Conservation (phyloP, 805 yeast species). For the Blastobotrys parvus region DNA sequence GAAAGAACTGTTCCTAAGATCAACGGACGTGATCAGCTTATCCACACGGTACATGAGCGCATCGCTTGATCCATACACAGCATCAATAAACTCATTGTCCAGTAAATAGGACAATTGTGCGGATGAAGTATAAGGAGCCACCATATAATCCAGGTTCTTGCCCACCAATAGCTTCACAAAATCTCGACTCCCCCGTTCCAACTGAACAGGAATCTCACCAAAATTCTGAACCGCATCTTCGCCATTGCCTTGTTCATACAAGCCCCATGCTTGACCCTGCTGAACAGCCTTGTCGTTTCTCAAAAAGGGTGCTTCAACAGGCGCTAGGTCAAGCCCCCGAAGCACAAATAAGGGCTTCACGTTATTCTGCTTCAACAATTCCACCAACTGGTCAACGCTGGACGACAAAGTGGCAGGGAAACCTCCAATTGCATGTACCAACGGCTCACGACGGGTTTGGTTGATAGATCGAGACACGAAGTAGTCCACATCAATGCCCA, state of each 20-base stretch:
- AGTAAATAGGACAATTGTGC: constrained; percentile 70
- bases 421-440: constrained; percentile 72
- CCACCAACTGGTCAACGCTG: constrained; percentile 54
- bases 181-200: constrained; percentile 28
- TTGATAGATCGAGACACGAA: constrained; percentile 49
- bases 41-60: constrained; percentile 58
- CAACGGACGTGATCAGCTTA: constrained; percentile 65
- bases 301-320: constrained; percentile 23
- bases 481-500: constrained; percentile 81
- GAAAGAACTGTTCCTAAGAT: constrained; percentile 55
- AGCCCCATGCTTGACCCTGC: constrained; percentile 37
- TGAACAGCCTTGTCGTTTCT: constrained; percentile 18
- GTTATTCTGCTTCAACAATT: constrained; percentile 47
- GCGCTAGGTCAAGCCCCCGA: constrained; percentile 49
- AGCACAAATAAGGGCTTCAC: constrained; percentile 78
- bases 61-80: constrained; percentile 81
- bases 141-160: constrained; percentile 52
- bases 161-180: constrained; percentile 50
- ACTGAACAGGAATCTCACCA: constrained; percentile 19
- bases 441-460: constrained; percentile 56
- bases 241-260: constrained; percentile 30
- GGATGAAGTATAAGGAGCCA: constrained; percentile 78
- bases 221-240: constrained; percentile 22
- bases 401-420: constrained; percentile 55
- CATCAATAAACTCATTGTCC: constrained; percentile 51